Percentiles rank a stretch among this genome's conserved stretches.
Evolutionary conservation across 805 yeast species (phyloP).

Genomic region (Teunomyces stri): DNA sequence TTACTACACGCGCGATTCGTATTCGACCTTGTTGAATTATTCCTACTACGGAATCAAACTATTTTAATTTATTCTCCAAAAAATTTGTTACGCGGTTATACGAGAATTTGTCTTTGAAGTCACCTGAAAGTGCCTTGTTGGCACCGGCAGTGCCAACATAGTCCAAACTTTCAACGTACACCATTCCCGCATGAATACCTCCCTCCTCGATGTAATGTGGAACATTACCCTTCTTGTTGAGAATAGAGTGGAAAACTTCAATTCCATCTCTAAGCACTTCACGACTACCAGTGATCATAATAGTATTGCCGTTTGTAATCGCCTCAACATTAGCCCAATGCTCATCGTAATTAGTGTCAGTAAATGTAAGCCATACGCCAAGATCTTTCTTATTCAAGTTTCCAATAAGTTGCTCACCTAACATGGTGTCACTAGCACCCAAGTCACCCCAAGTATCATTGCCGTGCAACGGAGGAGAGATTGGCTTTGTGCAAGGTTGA

Average conservation of each 20-base stretch:
- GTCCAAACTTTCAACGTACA: slow-evolving; percentile 35
- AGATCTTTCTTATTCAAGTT: slow-evolving; percentile 15
- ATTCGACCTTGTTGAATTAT: neutral
- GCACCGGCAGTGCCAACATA: slow-evolving; percentile 21
- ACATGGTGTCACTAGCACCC: slow-evolving; percentile 23
- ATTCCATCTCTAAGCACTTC: slow-evolving; percentile 31
- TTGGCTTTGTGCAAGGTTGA: slow-evolving; percentile 25
- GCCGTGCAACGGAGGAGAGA: slow-evolving; percentile 20
- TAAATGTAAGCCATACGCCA: slow-evolving; percentile 21
- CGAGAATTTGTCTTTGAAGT: slow-evolving; percentile 21
- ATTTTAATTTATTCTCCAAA: slow-evolving; percentile 7
- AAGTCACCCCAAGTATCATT: slow-evolving; percentile 28
- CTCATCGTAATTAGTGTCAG: slow-evolving; percentile 19
- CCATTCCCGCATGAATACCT: slow-evolving; percentile 34
- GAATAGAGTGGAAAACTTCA: slow-evolving; percentile 21
- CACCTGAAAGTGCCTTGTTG: slow-evolving; percentile 21
- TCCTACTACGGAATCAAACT: neutral
- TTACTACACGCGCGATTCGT: neutral
- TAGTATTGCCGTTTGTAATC: slow-evolving; percentile 18
- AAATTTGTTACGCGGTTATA: slow-evolving; percentile 16
- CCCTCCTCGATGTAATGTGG: slow-evolving; percentile 25
- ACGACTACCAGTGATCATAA: slow-evolving; percentile 31
- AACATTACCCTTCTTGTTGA: slow-evolving; percentile 19
- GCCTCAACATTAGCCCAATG: slow-evolving; percentile 28
- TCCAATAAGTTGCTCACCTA: slow-evolving; percentile 35